phyloP scores from a whole-genome alignment of 306 rosid species.

The Senna siamea region DNA sequence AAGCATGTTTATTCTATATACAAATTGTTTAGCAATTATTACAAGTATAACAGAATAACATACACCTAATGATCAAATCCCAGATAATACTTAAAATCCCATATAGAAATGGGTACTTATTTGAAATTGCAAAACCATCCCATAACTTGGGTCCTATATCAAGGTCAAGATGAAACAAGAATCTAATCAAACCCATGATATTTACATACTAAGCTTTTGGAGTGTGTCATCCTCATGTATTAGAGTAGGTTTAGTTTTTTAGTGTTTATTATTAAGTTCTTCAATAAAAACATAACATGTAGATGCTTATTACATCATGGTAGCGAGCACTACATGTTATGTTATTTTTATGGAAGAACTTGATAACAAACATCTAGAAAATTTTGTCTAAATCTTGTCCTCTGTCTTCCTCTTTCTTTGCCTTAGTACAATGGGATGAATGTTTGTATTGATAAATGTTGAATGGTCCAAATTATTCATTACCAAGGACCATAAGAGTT shows the following conservation, averaged over 20 bases:
- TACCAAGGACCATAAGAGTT: constrained; percentile 61
- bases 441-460: constrained; percentile 18
- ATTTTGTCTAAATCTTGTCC: too few relatives aligned
- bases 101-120: background rate
- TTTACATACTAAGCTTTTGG: too few relatives aligned
- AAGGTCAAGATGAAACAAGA: background rate
- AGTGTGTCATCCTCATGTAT: too few relatives aligned
- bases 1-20: background rate
- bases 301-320: background rate
- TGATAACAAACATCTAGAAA: too few relatives aligned
- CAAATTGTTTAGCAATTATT: too few relatives aligned
- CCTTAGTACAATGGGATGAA: constrained; percentile 14
- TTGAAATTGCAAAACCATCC: background rate
- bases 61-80: background rate
- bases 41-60: background rate
- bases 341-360: too few relatives aligned
- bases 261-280: too few relatives aligned
- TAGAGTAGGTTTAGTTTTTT: too few relatives aligned
- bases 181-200: background rate
- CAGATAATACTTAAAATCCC: too few relatives aligned
- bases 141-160: background rate
- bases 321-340: background rate
- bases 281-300: too few relatives aligned
- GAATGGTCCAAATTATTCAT: constrained; percentile 37
- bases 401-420: background rate